Conservation (phyloP, 257 asterid species). For the Capsicum chinense region DNA sequence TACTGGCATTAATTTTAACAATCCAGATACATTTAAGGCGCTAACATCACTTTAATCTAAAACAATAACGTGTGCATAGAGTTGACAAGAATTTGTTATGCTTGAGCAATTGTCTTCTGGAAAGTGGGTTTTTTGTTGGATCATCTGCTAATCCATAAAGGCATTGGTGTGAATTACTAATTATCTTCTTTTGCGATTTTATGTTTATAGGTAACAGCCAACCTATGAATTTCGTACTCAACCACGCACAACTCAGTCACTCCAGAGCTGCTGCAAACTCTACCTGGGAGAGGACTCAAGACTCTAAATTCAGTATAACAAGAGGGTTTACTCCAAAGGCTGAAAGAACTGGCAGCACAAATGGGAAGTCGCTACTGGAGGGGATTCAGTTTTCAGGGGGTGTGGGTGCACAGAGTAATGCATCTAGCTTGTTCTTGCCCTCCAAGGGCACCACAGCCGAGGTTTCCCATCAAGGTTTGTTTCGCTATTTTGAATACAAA, state of each 20-base stretch:
- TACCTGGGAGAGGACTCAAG: slow-evolving; percentile 51
- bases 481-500: slow-evolving; percentile 19
- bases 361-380: slow-evolving; percentile 48
- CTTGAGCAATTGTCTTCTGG: not conserved
- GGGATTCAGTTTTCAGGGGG: slow-evolving; percentile 53
- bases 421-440: slow-evolving; percentile 49
- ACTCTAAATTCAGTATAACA: slow-evolving; percentile 70
- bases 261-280: slow-evolving; percentile 46
- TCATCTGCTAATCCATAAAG: slow-evolving; percentile 3
- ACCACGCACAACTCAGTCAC: slow-evolving; percentile 45
- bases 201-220: slow-evolving; percentile 59
- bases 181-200: slow-evolving; percentile 25
- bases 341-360: slow-evolving; percentile 45
- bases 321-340: slow-evolving; percentile 52
- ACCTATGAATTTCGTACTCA: slow-evolving; percentile 58
- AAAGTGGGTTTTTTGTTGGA: slow-evolving; percentile 7
- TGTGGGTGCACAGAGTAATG: slow-evolving; percentile 45
- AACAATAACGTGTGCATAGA: not conserved
- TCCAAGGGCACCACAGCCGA: slow-evolving; percentile 54
- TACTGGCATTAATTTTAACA: not conserved
- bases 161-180: not conserved
- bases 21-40: slow-evolving; percentile 2
- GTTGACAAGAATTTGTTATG: slow-evolving; percentile 3
- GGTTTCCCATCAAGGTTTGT: slow-evolving; percentile 63
- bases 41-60: not conserved